phyloP scores from a whole-genome alignment of 345 rosid genomes.

The Cardamine occulta region DNA sequence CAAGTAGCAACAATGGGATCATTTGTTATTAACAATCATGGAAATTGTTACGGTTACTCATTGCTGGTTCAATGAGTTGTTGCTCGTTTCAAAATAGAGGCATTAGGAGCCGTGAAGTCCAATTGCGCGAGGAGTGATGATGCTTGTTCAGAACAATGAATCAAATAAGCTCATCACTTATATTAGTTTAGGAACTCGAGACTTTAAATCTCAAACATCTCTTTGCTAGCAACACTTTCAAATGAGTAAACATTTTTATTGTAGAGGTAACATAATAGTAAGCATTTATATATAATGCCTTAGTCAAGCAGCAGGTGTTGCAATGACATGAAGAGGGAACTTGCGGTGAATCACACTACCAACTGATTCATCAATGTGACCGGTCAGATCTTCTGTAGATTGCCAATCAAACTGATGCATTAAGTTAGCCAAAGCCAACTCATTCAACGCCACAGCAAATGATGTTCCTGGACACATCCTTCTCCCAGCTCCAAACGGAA shows the following conservation, averaged over 20 bases:
- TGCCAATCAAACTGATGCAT: slow-evolving; percentile 45
- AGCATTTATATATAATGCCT: slow-evolving; percentile 11
- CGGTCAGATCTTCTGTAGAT: slow-evolving; percentile 6
- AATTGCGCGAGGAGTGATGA: not conserved
- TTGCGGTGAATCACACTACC: slow-evolving; percentile 35
- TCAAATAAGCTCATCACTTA: slow-evolving; percentile 8
- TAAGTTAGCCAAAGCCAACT: slow-evolving; percentile 41
- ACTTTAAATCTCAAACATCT: slow-evolving; percentile 1
- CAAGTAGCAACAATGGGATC: no score
- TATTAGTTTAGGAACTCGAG: not conserved
- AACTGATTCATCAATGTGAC: slow-evolving; percentile 23
- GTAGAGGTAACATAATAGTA: slow-evolving; percentile 6
- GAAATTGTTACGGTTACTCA: not conserved
- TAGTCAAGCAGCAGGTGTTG: slow-evolving; percentile 22
- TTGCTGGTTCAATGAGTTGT: not conserved
- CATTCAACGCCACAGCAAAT: slow-evolving; percentile 41
- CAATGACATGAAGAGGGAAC: slow-evolving; percentile 37
- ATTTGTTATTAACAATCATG: no score
- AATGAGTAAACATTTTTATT: slow-evolving; percentile 20
- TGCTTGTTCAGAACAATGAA: not conserved
- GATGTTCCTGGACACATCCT: slow-evolving; percentile 43
- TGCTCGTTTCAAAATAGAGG: not conserved
- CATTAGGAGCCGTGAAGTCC: no score
- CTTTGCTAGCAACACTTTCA: not conserved
- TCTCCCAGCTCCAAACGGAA: slow-evolving; percentile 49